Conservation (phyloP, 1,284 basidiomycete species). For the Naganishia cerealis region DNA sequence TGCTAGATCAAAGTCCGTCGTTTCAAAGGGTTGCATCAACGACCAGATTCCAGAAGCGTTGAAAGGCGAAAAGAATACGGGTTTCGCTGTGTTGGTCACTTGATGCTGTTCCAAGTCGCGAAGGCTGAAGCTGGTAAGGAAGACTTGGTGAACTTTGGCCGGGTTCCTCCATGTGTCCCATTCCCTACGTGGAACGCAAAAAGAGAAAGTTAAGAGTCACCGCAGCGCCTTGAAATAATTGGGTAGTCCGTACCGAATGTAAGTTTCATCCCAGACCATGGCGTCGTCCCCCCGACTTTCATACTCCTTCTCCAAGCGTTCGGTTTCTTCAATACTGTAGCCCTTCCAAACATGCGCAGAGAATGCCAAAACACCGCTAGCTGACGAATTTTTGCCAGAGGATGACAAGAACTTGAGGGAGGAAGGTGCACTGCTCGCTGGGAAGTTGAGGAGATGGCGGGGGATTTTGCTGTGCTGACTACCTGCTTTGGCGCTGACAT, state of each 20-base stretch:
- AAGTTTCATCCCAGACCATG: slow-evolving; percentile 73
- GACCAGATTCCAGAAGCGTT: slow-evolving; percentile 34
- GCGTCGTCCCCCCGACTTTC: slow-evolving; percentile 68
- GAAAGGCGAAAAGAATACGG: slow-evolving; percentile 35
- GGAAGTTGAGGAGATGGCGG: slow-evolving; percentile 42
- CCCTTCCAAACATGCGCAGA: slow-evolving; percentile 74
- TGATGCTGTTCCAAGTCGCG: slow-evolving; percentile 55
- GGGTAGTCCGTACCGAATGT: slow-evolving; percentile 65
- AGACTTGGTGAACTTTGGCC: slow-evolving; percentile 66
- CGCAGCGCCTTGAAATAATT: not conserved
- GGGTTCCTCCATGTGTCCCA: slow-evolving; percentile 85
- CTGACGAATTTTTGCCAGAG: slow-evolving; percentile 25
- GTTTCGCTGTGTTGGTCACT: not conserved
- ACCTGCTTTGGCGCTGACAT: slow-evolving; percentile 24
- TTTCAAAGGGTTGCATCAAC: slow-evolving; percentile 74
- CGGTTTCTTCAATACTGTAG: slow-evolving; percentile 66
- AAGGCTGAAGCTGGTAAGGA: slow-evolving; percentile 64
- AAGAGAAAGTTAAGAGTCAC: not conserved
- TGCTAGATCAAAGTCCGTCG: slow-evolving; percentile 55
- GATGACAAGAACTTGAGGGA: slow-evolving; percentile 63
- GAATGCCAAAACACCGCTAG: slow-evolving; percentile 56
- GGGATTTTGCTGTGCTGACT: not conserved
- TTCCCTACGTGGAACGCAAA: slow-evolving; percentile 61
- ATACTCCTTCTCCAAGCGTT: slow-evolving; percentile 67
- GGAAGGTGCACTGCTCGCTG: slow-evolving; percentile 56